phyloP scores from a whole-genome alignment of 176 grass and related monocot species.

The Ensete glaucum region DNA sequence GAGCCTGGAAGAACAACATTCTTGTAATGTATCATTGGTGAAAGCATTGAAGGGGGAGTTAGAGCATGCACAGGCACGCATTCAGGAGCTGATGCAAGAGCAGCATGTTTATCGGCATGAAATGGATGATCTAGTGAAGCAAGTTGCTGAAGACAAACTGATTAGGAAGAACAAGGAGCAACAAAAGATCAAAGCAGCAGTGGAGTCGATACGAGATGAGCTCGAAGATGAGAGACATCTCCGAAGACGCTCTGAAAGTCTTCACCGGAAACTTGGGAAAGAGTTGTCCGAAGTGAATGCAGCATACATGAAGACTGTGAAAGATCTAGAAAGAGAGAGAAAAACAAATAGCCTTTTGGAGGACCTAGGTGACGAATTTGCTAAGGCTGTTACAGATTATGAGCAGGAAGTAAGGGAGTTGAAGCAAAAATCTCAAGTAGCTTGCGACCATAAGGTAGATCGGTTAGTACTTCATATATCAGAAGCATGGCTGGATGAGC shows the following conservation, averaged over 20 bases:
- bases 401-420: slow-evolving; percentile 79
- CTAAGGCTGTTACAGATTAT: slow-evolving; percentile 72
- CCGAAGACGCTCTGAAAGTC: slow-evolving; percentile 61
- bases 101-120: slow-evolving; percentile 43
- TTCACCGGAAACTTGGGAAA: slow-evolving; percentile 71
- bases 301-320: slow-evolving; percentile 52
- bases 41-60: slow-evolving; percentile 72
- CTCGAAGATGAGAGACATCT: slow-evolving; percentile 74
- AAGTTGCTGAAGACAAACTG: slow-evolving; percentile 55
- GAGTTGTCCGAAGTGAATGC: slow-evolving; percentile 68
- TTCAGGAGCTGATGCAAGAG: slow-evolving; percentile 71
- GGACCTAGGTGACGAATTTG: slow-evolving; percentile 85
- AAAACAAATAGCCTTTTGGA: slow-evolving; percentile 53
- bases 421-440: slow-evolving; percentile 54
- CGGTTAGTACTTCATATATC: slow-evolving; percentile 68
- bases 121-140: slow-evolving; percentile 62
- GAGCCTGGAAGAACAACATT: slow-evolving; percentile 95
- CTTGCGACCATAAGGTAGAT: slow-evolving; percentile 58
- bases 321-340: slow-evolving; percentile 77
- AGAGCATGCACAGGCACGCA: slow-evolving; percentile 40
- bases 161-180: slow-evolving; percentile 60
- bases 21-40: slow-evolving; percentile 49
- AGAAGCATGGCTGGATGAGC: slow-evolving; percentile 94
- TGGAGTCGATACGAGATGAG: slow-evolving; percentile 57
- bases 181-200: slow-evolving; percentile 56